Evolutionary conservation across 2,329 filamentous ascomycete species (phyloP), one percentile per base, ranked within the genome.

Genomic region (Sporothrix brasiliensis): DNA sequence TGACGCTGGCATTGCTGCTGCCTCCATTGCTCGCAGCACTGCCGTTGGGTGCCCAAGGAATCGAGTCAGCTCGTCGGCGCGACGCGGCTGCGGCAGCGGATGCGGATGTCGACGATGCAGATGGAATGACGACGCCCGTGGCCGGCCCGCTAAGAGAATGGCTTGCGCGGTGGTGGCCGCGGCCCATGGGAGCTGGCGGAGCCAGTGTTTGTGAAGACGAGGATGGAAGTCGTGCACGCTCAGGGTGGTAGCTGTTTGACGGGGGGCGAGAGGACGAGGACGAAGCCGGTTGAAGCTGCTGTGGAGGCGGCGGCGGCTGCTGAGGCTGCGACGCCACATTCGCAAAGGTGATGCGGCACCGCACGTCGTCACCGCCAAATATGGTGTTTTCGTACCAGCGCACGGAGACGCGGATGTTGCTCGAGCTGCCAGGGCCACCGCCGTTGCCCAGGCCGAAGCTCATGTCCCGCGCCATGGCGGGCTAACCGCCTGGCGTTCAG

Each of bases 281-380:
- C 47, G 49, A 47, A 27, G 14, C 16, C 30, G 44, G 60, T 4
- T 27, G 60, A 1, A 39, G 41, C 47, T 60, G 65, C 27, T 65
- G 41, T 47, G 72, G 52, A 69, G 72, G 50, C 19, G n/a, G 50
- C 19, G 14, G 66, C 30, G 72, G 68, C 27, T 14, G 66, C 71
- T 67, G 41, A 47, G 60, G 74, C 72, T 70, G 70, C 58, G 56
- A 70, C 54, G 88, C 85, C 73, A 94, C 86, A 79, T 99, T 99
- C 81, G 91, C 94, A 83, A 99, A 99, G 67, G 92, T 97, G 79
- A 99, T 97, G 75, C 90, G 93, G 81, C 95, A 98, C 82, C 94
- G 92, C 77, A 98, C 88, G 78, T 97, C 91, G 84, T 99, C 95
- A 80, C 95, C 95, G 70, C 95, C 92, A 82, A 98, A 99, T 76